Evolutionary conservation across 257 asterid species (phyloP).

Genomic region (Solanum paucissectum): DNA sequence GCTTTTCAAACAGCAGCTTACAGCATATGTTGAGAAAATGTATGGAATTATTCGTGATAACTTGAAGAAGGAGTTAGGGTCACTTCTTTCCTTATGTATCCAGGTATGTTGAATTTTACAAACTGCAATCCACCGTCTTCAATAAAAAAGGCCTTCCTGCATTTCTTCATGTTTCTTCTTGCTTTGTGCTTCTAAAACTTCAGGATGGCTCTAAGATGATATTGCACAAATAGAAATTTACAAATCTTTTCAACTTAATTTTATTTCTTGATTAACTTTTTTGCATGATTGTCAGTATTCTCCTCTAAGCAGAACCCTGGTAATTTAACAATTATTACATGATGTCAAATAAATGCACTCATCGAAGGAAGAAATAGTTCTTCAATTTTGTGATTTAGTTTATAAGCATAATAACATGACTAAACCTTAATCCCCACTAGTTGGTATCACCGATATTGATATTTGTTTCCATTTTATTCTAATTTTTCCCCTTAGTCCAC

Average conservation of each 20-base stretch:
- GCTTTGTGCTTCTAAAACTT: neutral
- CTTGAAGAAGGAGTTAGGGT: constrained; percentile 72
- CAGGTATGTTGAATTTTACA: constrained; percentile 41
- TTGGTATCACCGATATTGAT: neutral
- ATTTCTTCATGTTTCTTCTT: neutral
- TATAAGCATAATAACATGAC: neutral
- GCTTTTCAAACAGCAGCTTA: constrained; percentile 95
- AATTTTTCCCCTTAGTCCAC: neutral
- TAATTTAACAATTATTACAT: neutral
- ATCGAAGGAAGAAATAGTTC: neutral
- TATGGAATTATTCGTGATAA: constrained; percentile 95
- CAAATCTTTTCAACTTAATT: neutral
- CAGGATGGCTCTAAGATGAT: neutral
- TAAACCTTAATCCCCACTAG: neutral
- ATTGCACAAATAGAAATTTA: neutral
- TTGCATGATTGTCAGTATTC: neutral
- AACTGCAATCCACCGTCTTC: neutral
- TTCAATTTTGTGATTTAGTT: neutral
- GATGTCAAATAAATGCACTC: neutral
- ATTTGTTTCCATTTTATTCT: neutral
- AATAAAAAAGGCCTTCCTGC: neutral
- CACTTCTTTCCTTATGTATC: constrained; percentile 70
- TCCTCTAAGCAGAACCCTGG: neutral
- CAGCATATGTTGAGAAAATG: constrained; percentile 95
- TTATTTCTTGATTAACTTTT: neutral